Percentiles rank a stretch among this genome's conserved stretches.
Evolutionary conservation across 2,329 filamentous ascomycete species (phyloP).

Genomic region (Scedosporium aurantiacum): DNA sequence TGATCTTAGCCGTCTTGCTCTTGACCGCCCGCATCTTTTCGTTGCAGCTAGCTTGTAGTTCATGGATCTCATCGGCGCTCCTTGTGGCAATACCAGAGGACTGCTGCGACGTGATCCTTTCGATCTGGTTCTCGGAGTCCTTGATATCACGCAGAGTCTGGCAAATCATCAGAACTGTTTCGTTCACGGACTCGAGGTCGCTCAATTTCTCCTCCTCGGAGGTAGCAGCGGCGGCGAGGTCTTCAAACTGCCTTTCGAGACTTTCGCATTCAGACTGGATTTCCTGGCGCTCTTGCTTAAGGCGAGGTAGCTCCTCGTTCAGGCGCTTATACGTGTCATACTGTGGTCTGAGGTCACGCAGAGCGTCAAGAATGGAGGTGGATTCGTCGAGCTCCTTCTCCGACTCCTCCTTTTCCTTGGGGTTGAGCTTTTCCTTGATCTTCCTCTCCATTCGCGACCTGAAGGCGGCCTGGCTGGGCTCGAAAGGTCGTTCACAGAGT

Average conservation of each 20-base stretch:
- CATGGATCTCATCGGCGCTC: constrained; percentile 74
- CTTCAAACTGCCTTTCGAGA: constrained; percentile 51
- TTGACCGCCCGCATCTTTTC: constrained; percentile 59
- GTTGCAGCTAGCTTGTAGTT: constrained; percentile 54
- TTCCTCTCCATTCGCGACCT: constrained; percentile 53
- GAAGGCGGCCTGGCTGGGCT: constrained; percentile 44
- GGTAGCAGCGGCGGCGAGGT: constrained; percentile 54
- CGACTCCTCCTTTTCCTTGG: constrained; percentile 49
- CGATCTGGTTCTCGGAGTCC: constrained; percentile 61
- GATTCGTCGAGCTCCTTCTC: constrained; percentile 47
- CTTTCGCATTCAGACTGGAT: constrained; percentile 51
- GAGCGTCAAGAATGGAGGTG: constrained; percentile 40
- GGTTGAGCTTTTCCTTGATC: constrained; percentile 52
- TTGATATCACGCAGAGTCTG: constrained; percentile 62
- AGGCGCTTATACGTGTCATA: constrained; percentile 68
- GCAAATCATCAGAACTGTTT: constrained; percentile 64
- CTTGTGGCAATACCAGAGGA: constrained; percentile 50
- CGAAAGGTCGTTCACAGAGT: constrained; percentile 63
- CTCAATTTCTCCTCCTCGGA: constrained; percentile 54
- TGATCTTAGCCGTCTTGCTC: constrained; percentile 52
- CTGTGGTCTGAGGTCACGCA: constrained; percentile 51
- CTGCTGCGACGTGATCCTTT: constrained; percentile 65
- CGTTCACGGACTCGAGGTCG: constrained; percentile 65
- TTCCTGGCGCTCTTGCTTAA: constrained; percentile 52
- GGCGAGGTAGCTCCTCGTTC: constrained; percentile 56